Base-by-base conservation (phyloP, 139 green algal species). In the Haematococcus lacustris region DNA sequence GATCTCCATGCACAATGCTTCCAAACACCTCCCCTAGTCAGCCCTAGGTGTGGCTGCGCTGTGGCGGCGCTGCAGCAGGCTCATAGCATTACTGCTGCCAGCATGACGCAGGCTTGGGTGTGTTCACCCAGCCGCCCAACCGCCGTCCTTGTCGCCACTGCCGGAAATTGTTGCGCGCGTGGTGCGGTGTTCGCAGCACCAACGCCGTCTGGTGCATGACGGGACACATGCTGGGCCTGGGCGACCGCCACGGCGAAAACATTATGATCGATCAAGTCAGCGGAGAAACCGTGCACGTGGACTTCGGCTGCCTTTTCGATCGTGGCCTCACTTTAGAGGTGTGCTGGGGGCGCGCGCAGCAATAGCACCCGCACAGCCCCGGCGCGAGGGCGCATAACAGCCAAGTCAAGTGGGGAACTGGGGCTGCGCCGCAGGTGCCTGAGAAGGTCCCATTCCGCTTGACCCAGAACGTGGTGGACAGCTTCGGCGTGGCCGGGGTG, bases 281-380 rank as follows among this genome's bases (percentile, higher is more conserved):
- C 35, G 85, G 87, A 13, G 78, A 80, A 41, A 86, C 76, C 5
- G 71, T 86, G 71, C 82, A 97, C 64, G 87, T 97, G 21, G 95
- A 99, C 85, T 99, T 99, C 82, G 88, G 86, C 30, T 98, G 91
- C 85, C 84, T 98, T 0, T 97, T 99, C 76, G 94, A 99, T 83
- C 84, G 81, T 68, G 83, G 81, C 1, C 68, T 84, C 7, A 80
- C 62, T 2, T 67, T 89, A 41, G 80, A 85, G 75, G 77, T 85
- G 34, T 0, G 79, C 21, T 4, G 30, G 61, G 47, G 47, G 21
- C n/a, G n/a, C n/a, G n/a, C n/a, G n/a, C n/a, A n/a, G n/a, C n/a
- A n/a, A n/a, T n/a, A n/a, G n/a, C n/a, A n/a, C n/a, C n/a, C n/a
- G n/a, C n/a, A n/a, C n/a, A n/a, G n/a, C n/a, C n/a, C n/a, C n/a